These are phyloP conservation scores for Ophiostoma ulmi DNA, from an alignment of 2,329 filamentous ascomycete genomes.

Conservation along the genomic window DNA sequence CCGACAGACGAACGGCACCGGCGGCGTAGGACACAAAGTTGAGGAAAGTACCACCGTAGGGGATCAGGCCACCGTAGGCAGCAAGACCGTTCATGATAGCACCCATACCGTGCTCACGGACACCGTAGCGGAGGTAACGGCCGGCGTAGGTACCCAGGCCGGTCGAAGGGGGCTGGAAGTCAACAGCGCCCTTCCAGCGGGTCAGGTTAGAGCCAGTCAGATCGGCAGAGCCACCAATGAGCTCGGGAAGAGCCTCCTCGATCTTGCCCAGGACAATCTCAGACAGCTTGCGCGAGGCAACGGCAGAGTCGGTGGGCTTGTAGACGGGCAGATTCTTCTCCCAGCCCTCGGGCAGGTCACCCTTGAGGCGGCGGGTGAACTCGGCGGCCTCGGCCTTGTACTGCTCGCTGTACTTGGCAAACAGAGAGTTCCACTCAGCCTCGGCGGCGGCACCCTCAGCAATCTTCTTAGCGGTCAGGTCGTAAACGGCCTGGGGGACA, in stretches of 20 bases:
- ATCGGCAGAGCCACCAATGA: constrained; percentile 94
- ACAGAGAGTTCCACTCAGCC: constrained; percentile 90
- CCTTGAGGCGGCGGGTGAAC: constrained; percentile 70
- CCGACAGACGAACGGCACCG: constrained; percentile 88
- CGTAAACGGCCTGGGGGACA: constrained; percentile 92
- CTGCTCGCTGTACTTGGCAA: constrained; percentile 77
- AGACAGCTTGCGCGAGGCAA: constrained; percentile 93
- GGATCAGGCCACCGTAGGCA: constrained; percentile 91
- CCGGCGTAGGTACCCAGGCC: constrained; percentile 80
- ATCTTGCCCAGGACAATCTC: constrained; percentile 90
- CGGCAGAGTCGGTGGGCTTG: constrained; percentile 74
- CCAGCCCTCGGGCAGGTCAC: constrained; percentile 91
- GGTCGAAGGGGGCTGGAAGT: constrained; percentile 88
- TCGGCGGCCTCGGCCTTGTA: constrained; percentile 76
- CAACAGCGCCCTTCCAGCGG: constrained; percentile 91
- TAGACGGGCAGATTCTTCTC: constrained; percentile 89
- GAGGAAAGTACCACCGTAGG: constrained; percentile 92
- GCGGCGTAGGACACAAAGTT: constrained; percentile 99
- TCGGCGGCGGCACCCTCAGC: constrained; percentile 82
- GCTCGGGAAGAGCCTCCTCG: constrained; percentile 75
- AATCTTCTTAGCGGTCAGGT: constrained; percentile 78
- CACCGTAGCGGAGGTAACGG: constrained; percentile 88
- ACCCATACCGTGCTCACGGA: constrained; percentile 88
- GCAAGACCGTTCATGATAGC: constrained; percentile 92
- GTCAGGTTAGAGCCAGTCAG: constrained; percentile 98